Conservation (phyloP, 345 rosid species). For the Acer campestre region DNA sequence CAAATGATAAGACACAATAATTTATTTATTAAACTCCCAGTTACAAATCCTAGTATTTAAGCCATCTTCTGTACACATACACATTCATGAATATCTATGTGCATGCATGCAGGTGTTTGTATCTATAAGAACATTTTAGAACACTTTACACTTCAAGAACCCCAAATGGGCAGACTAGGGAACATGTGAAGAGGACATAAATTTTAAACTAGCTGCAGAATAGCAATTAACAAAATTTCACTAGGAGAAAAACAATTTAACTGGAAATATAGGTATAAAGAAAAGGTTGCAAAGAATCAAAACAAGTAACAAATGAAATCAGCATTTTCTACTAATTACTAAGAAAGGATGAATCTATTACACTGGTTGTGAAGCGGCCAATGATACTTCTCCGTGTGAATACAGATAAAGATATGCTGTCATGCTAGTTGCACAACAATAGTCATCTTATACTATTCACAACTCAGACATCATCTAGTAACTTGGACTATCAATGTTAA, state of each 20-base stretch:
- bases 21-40: not conserved
- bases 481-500: not conserved
- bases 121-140: not conserved
- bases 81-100: not conserved
- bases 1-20: constrained; percentile 2
- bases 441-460: constrained; percentile 44
- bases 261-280: not conserved
- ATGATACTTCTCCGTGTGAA: constrained; percentile 91
- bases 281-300: constrained; percentile 13
- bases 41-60: not conserved
- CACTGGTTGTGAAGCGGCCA: constrained; percentile 99
- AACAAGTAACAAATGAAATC: not conserved
- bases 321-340: constrained; percentile 3
- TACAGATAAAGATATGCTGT: constrained; percentile 94
- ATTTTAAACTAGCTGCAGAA: not conserved
- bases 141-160: not conserved
- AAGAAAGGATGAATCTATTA: constrained; percentile 91
- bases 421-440: constrained; percentile 85
- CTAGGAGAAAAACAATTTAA: not conserved
- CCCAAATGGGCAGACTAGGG: not conserved
- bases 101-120: not conserved
- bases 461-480: not conserved
- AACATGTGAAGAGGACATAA: not conserved
- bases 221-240: not conserved
- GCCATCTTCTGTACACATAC: not conserved